Evolutionary conservation across 805 yeast species (phyloP).

Genomic region (Nakazawaea ambrosiae): DNA sequence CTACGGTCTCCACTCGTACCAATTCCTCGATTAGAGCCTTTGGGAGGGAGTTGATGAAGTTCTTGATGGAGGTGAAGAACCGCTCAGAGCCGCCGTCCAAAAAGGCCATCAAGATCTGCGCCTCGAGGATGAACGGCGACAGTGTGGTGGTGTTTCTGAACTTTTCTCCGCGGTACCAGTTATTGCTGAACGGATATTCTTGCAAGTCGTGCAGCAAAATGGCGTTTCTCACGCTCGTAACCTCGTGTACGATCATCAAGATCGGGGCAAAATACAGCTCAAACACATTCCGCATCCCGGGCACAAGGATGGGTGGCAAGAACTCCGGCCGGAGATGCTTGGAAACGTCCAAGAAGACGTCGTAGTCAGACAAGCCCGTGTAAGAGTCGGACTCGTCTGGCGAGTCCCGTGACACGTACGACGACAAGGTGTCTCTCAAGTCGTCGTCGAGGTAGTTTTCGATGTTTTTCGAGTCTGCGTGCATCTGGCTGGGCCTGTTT

Average conservation of each 20-base stretch:
- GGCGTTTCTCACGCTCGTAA: conserved; percentile 25
- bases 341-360: conserved; percentile 26
- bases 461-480: conserved; percentile 14
- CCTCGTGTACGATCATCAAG: conserved; percentile 30
- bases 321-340: conserved; percentile 17
- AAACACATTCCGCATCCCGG: conserved; percentile 22
- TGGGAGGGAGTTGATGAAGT: conserved; percentile 24
- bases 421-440: conserved; percentile 1
- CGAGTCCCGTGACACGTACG: neutral
- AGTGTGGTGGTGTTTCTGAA: conserved; percentile 13
- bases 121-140: conserved; percentile 25
- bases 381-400: neutral
- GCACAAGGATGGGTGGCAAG: conserved; percentile 28
- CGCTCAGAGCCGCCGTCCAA: conserved; percentile 27
- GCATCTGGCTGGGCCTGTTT: neutral
- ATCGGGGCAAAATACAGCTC: conserved; percentile 37
- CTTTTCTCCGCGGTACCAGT: conserved; percentile 31
- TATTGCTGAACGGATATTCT: conserved; percentile 27
- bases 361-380: conserved; percentile 11
- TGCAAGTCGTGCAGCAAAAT: conserved; percentile 25
- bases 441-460: conserved; percentile 7
- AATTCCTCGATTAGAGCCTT: conserved; percentile 17
- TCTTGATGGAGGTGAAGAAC: conserved; percentile 30
- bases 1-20: conserved; percentile 9
- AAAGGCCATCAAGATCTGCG: conserved; percentile 32